Evolutionary conservation across 352 stramenopile genomes (phyloP), one percentile per base, ranked within the genome.

Genomic region (Paralagenidium karlingii): DNA sequence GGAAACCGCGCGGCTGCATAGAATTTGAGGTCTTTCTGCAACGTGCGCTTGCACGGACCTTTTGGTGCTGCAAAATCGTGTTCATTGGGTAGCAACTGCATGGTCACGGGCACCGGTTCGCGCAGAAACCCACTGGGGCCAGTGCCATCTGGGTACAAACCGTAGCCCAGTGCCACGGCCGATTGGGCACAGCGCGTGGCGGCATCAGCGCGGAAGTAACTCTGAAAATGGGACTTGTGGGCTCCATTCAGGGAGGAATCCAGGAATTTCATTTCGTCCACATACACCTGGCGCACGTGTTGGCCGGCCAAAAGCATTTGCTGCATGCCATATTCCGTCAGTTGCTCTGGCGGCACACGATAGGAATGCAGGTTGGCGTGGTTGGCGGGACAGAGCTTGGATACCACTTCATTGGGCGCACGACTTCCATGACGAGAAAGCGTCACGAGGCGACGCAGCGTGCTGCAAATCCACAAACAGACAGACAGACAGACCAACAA

Each of bases 41-140:
- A 42, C 1, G 65, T 69, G 18, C 44, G 53, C 16, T 53, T 61
- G 55, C 75, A 88, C 9, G 78, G 75, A 7, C 75, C 75, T 38
- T 88, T 87, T 16, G 78, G 71, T 13, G 78, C 78, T 12, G 78
- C 78, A 49, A 91, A 91, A 0, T 69, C 78, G 47, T 91, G 78
- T 40, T 91, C 78, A 42, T 91, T 87, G 44, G 67, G 54, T 32
- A 91, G 36, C 28, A 88, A 47, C 45, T 91, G 67, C 78, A 91
- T 91, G 26, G 74, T 87, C 43, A 91, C 74, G 4, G 78, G 73
- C 43, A 91, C 75, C 19, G 67, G 75, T 34, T 89, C 62, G 33
- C 68, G 68, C 18, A 55, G 50, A 42, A 84, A 91, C 12, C 71
- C 71, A 3, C 30, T 24, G 1, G 78, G 78, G 2, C 74, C 78